Evolutionary conservation across 106 monocot species (phyloP).

Genomic region (Acorus gramineus): DNA sequence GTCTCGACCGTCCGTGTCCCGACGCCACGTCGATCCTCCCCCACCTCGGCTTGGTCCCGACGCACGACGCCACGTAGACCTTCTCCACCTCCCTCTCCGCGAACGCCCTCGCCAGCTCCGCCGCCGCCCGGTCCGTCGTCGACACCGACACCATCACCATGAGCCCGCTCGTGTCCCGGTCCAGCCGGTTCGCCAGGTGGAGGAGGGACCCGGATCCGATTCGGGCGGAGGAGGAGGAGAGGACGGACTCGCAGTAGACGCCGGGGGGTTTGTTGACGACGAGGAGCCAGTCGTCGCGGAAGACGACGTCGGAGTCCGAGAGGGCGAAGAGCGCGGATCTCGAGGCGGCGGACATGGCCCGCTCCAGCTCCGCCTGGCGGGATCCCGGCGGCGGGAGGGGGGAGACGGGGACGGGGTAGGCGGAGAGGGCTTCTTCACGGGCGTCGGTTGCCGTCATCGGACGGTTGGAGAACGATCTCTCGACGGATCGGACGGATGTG

Average conservation of each 20-base stretch:
- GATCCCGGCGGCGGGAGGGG: slow-evolving; percentile 74
- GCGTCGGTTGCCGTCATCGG: background rate
- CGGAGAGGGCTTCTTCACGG: background rate
- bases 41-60: slow-evolving; percentile 35
- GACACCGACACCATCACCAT: slow-evolving; percentile 90
- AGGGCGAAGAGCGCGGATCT: slow-evolving; percentile 41
- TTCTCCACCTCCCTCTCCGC: slow-evolving; percentile 70
- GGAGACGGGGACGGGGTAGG: slow-evolving; percentile 59
- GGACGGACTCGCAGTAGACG: slow-evolving; percentile 80
- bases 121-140: slow-evolving; percentile 59
- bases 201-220: slow-evolving; percentile 13
- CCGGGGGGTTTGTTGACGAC: slow-evolving; percentile 82
- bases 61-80: slow-evolving; percentile 65
- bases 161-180: slow-evolving; percentile 89
- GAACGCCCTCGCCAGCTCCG: slow-evolving; percentile 64
- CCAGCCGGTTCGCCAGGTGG: slow-evolving; percentile 83
- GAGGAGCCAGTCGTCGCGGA: slow-evolving; percentile 74
- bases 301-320: slow-evolving; percentile 25
- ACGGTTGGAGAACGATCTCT: background rate
- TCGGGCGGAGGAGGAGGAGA: slow-evolving; percentile 28
- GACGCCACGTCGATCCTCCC: slow-evolving; percentile 42
- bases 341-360: slow-evolving; percentile 66
- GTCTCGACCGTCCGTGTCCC: slow-evolving; percentile 78
- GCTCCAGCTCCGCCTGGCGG: slow-evolving; percentile 58
- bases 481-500: background rate